phyloP scores from a whole-genome alignment of 1,139 yeast genomes.

The Candida anutae region DNA sequence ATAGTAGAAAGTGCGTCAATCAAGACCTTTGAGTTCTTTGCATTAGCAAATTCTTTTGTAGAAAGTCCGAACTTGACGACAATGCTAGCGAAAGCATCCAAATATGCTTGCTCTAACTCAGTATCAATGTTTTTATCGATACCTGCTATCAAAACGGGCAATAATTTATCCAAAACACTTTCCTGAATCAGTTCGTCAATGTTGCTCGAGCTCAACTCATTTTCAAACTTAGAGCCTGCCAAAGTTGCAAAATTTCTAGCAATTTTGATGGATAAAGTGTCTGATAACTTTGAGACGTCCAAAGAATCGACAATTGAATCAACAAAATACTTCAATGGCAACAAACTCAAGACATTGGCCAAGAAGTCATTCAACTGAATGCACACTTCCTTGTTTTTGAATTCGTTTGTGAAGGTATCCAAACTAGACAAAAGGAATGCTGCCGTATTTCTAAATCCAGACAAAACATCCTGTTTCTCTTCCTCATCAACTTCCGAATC shows the following conservation, averaged over 20 bases:
- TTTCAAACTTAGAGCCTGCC: slow-evolving; percentile 62
- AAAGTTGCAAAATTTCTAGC: slow-evolving; percentile 51
- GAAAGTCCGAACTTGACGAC: slow-evolving; percentile 54
- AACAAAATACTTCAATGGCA: slow-evolving; percentile 71
- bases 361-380: slow-evolving; percentile 39
- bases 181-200: slow-evolving; percentile 35
- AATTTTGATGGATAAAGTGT: slow-evolving; percentile 27
- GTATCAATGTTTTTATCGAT: slow-evolving; percentile 30
- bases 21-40: slow-evolving; percentile 40
- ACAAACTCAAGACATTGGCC: slow-evolving; percentile 53
- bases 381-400: slow-evolving; percentile 13
- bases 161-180: slow-evolving; percentile 35
- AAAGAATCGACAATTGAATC: slow-evolving; percentile 54
- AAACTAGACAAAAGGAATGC: slow-evolving; percentile 29
- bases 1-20: slow-evolving; percentile 44
- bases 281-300: slow-evolving; percentile 35
- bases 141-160: slow-evolving; percentile 43
- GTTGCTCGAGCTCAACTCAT: slow-evolving; percentile 37
- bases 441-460: slow-evolving; percentile 36
- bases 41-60: slow-evolving; percentile 17
- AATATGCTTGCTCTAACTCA: slow-evolving; percentile 56
- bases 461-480: slow-evolving; percentile 24
- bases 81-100: slow-evolving; percentile 61
- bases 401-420: slow-evolving; percentile 19
- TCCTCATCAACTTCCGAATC: slow-evolving; percentile 31